These are phyloP conservation scores for Rhizoctonia solani DNA, from an alignment of 1,284 basidiomycete genomes.

Conservation along the genomic window DNA sequence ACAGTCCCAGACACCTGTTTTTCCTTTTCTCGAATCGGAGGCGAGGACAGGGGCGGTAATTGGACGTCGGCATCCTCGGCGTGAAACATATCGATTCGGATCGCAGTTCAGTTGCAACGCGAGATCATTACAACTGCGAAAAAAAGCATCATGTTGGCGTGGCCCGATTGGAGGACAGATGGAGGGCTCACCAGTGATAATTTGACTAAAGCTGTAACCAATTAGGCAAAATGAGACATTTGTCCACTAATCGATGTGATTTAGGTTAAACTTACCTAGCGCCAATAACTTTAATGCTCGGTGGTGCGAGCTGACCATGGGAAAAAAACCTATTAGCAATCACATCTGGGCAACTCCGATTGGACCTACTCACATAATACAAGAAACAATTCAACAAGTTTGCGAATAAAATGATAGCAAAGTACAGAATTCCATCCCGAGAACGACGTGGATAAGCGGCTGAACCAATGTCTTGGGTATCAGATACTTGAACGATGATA, in stretches of 20 bases:
- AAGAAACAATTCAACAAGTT: conserved; percentile 17
- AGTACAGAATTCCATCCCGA: conserved; percentile 27
- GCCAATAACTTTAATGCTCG: conserved; percentile 20
- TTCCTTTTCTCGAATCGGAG: not conserved
- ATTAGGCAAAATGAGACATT: not conserved
- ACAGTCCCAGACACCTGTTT: not conserved
- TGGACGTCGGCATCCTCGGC: not conserved
- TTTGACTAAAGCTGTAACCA: conserved; percentile 9
- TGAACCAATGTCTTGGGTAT: not conserved
- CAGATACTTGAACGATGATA: not conserved
- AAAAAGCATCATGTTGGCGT: not conserved
- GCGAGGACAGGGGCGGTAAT: not conserved
- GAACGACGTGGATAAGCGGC: conserved; percentile 13
- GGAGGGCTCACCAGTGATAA: conserved; percentile 9
- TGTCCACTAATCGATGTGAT: not conserved
- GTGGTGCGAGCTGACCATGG: conserved; percentile 24
- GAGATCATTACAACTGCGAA: conserved; percentile 30
- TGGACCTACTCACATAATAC: conserved; percentile 9
- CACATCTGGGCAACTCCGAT: not conserved
- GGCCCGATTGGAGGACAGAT: not conserved
- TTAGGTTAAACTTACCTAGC: conserved; percentile 15
- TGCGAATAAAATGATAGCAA: conserved; percentile 13
- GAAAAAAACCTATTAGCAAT: not conserved
- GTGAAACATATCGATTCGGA: conserved; percentile 9
- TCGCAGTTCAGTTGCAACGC: conserved; percentile 30